These are phyloP conservation scores for Alternaria conjuncta DNA, from an alignment of 2,329 filamentous ascomycete genomes.

Conservation along the genomic window DNA sequence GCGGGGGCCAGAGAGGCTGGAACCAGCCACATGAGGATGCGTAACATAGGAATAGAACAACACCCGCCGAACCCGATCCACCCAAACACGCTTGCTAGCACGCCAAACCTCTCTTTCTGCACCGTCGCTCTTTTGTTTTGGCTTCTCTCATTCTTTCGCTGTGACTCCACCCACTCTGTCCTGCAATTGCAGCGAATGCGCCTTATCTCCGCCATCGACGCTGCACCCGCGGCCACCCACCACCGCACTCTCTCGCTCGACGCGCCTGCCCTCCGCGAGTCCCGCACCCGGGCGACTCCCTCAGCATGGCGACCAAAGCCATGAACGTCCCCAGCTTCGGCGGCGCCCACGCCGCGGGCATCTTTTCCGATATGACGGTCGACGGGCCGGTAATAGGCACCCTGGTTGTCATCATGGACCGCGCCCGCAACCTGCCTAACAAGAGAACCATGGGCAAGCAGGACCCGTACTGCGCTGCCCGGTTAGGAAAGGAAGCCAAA, in stretches of 20 bases:
- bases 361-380: slow-evolving; percentile 91
- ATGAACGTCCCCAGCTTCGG: slow-evolving; percentile 48
- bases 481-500: slow-evolving; percentile 94
- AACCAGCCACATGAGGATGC: slow-evolving; percentile 27
- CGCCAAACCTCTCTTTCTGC: slow-evolving; percentile 12
- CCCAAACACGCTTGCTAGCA: slow-evolving; percentile 9
- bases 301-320: slow-evolving; percentile 47
- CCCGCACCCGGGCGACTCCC: neutral
- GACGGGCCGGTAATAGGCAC: slow-evolving; percentile 95
- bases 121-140: slow-evolving; percentile 27
- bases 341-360: slow-evolving; percentile 83
- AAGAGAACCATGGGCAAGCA: slow-evolving; percentile 98
- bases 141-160: slow-evolving; percentile 1
- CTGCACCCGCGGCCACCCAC: slow-evolving; percentile 21
- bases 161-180: neutral
- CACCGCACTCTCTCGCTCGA: slow-evolving; percentile 2
- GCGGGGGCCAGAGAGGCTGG: slow-evolving; percentile 21
- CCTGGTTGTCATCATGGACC: slow-evolving; percentile 87
- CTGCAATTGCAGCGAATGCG: slow-evolving; percentile 32
- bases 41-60: slow-evolving; percentile 19
- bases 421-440: slow-evolving; percentile 96
- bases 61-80: slow-evolving; percentile 1
- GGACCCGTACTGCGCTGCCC: slow-evolving; percentile 93
- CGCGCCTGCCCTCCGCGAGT: slow-evolving; percentile 6
- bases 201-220: slow-evolving; percentile 16